Base-by-base conservation (phyloP, 768 basidiomycete genomes). In the Russula sp. region DNA sequence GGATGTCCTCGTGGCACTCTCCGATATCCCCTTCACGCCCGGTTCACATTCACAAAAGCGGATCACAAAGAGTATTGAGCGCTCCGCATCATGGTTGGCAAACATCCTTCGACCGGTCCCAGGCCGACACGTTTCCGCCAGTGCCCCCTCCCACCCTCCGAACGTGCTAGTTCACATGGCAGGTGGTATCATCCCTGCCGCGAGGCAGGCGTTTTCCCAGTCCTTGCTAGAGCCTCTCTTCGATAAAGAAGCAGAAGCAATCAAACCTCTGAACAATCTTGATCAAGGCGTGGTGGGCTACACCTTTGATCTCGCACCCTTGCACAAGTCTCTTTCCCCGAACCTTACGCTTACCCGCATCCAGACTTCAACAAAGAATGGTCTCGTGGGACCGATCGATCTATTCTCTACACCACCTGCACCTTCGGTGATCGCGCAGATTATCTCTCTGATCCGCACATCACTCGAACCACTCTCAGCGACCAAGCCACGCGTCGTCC, bases 1-100 rank as follows among this genome's bases (percentile, higher is more conserved):
- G 1, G 90, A 93, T 65, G 60, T 92, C 16, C 81, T 88, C 13
- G 76, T 89, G 53, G 84, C 90, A 0, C 76, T 93, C 16, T 77
- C 82, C 1, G 90, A 93, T 60, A 83, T 76, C 0, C 87, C 89
- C 0, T 83, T 81, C 69, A 86, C 86, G 0, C 64, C 75, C 3
- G 79, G 83, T 0, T 83, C 87, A 0, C 80, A 83, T 63, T 91
- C 90, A 4, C 91, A 93, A 69, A 92, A 88, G 65, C 83, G 91
- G 3, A 72, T 85, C 6, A 84, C 81, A 32, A 93, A 91, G 69
- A 85, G 85, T 68, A 79, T 91, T 56, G 86, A 90, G 47, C 79
- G 90, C 32, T 84, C 84, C 3, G 69, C 75, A 0, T 72, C 78
- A 0, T 93, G 91, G 91, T 72, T 92, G 0, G 72, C 77, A 0